Percentiles rank a stretch among this genome's conserved stretches.
These are phyloP conservation scores for Lunasporangiospora selenospora DNA, from an alignment of 192 early-diverging fungal genomes.

Conservation along the genomic window DNA sequence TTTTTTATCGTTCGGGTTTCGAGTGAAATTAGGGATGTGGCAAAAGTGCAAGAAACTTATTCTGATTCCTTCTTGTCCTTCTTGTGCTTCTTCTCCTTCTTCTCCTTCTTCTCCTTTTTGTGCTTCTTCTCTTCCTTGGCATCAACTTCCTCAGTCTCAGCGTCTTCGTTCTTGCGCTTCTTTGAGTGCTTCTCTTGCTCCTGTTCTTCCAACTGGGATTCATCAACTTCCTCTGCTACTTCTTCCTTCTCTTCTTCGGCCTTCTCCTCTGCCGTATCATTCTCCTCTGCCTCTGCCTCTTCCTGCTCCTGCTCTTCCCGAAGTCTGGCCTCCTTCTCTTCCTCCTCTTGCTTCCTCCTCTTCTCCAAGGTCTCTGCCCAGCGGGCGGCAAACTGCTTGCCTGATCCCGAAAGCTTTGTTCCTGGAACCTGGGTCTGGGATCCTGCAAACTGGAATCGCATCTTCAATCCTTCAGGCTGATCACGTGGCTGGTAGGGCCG, in stretches of 20 bases:
- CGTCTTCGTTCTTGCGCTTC: constrained; percentile 44
- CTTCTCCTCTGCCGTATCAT: constrained; percentile 10
- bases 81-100: constrained; percentile 47
- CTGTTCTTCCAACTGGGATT: background rate
- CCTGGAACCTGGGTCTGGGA: constrained; percentile 49
- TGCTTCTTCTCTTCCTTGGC: constrained; percentile 45
- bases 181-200: constrained; percentile 10
- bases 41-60: background rate
- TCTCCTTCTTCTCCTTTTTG: constrained; percentile 38
- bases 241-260: constrained; percentile 5
- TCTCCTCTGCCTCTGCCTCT: constrained; percentile 15
- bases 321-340: constrained; percentile 16
- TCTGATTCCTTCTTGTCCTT: constrained; percentile 29
- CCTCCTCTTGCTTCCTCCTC: constrained; percentile 10
- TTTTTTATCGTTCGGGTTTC: no score
- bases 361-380: constrained; percentile 34
- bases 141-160: constrained; percentile 14
- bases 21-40: no score
- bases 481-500: constrained; percentile 48
- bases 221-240: background rate
- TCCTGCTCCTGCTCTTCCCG: constrained; percentile 20
- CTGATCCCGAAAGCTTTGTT: constrained; percentile 22
- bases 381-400: constrained; percentile 26
- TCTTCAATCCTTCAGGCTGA: constrained; percentile 57
- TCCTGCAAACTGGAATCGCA: constrained; percentile 56